A percentile compares a stretch with the other conserved stretches of the same genome.
Conservation (phyloP, 257 asterid species). For the Leptodermis oblonga region DNA sequence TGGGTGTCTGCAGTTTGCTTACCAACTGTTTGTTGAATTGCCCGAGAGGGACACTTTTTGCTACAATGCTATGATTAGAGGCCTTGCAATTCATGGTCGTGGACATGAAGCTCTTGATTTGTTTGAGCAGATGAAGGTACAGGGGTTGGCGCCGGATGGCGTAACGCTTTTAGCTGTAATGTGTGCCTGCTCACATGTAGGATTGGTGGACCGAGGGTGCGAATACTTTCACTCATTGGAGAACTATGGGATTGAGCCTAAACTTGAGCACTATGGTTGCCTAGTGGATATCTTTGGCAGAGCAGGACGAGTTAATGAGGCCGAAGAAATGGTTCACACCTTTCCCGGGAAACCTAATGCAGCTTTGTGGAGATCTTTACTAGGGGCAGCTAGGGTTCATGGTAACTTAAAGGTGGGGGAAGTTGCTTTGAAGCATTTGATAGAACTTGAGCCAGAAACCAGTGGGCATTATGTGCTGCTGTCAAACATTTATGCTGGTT, state of each 20-base stretch:
- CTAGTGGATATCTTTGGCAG: slow-evolving; percentile 66
- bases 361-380: slow-evolving; percentile 54
- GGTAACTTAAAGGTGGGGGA: slow-evolving; percentile 51
- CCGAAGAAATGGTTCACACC: slow-evolving; percentile 31
- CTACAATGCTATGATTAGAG: slow-evolving; percentile 70
- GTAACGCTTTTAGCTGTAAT: slow-evolving; percentile 49
- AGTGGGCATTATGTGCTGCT: slow-evolving; percentile 65
- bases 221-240: slow-evolving; percentile 41
- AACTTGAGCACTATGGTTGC: slow-evolving; percentile 64
- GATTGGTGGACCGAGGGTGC: slow-evolving; percentile 61
- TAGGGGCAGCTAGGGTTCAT: slow-evolving; percentile 62
- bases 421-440: slow-evolving; percentile 34
- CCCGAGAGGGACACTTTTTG: slow-evolving; percentile 45
- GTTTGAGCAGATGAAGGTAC: slow-evolving; percentile 42
- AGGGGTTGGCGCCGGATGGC: slow-evolving; percentile 41
- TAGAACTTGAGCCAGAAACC: slow-evolving; percentile 48
- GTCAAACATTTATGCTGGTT: slow-evolving; percentile 53
- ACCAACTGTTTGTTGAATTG: slow-evolving; percentile 43
- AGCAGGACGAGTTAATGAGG: slow-evolving; percentile 55
- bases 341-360: slow-evolving; percentile 62
- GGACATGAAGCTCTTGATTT: slow-evolving; percentile 51
- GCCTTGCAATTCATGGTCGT: slow-evolving; percentile 57
- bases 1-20: slow-evolving; percentile 48
- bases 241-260: slow-evolving; percentile 47
- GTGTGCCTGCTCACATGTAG: slow-evolving; percentile 69